Conservation (phyloP, 2,329 filamentous ascomycete genomes). For the Sporothrix curviconia region DNA sequence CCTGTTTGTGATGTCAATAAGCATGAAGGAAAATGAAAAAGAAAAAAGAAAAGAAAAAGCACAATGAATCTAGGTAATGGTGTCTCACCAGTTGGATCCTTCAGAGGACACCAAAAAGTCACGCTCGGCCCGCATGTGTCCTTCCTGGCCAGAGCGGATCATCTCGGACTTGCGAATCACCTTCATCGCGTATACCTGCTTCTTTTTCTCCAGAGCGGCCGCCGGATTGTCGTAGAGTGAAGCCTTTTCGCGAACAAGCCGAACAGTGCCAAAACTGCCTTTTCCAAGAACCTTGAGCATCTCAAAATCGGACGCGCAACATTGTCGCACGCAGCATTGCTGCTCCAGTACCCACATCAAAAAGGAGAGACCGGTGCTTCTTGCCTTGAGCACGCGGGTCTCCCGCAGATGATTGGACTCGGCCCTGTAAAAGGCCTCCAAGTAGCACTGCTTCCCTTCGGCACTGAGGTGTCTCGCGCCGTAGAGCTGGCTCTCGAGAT, state of each 20-base stretch:
- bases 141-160: constrained; percentile 85
- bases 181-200: constrained; percentile 88
- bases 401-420: constrained; percentile 74
- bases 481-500: constrained; percentile 59
- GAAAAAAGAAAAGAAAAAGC: neutral
- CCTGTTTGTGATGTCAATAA: too few relatives aligned
- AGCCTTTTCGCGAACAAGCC: constrained; percentile 65
- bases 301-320: constrained; percentile 60
- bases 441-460: constrained; percentile 47
- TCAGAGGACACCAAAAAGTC: constrained; percentile 88
- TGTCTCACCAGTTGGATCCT: constrained; percentile 71
- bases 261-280: constrained; percentile 89
- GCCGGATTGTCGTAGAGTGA: neutral
- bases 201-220: constrained; percentile 21
- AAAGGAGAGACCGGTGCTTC: constrained; percentile 1
- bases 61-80: too few relatives aligned
- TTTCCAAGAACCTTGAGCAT: constrained; percentile 78
- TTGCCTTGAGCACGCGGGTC: constrained; percentile 59
- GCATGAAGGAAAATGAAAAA: neutral
- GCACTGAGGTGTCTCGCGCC: constrained; percentile 44
- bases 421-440: constrained; percentile 54
- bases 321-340: neutral
- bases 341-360: neutral
- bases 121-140: constrained; percentile 81
- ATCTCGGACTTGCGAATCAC: constrained; percentile 92